These are phyloP conservation scores for Aegilops sharonensis DNA, from an alignment of 176 grass and related monocot genomes.

Conservation along the genomic window DNA sequence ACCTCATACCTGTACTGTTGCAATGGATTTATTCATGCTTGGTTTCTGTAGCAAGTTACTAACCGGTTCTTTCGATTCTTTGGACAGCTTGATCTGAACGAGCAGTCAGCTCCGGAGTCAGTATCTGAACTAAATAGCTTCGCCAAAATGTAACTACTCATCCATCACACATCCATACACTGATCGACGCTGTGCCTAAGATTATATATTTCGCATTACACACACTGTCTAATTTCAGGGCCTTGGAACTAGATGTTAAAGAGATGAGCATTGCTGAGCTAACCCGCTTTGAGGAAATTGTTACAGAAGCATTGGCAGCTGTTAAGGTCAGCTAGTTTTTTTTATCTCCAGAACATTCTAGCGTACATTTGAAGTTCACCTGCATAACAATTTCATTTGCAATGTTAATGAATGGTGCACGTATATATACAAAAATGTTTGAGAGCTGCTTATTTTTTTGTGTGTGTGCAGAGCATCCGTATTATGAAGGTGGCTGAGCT, in stretches of 20 bases:
- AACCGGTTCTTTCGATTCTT: background rate
- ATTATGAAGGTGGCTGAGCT: conserved; percentile 8
- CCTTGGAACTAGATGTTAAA: conserved; percentile 20
- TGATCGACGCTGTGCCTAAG: background rate
- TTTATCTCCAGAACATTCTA: background rate
- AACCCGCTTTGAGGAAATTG: conserved; percentile 25
- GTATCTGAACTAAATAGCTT: conserved; percentile 23
- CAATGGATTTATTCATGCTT: background rate
- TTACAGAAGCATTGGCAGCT: conserved; percentile 18
- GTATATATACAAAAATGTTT: background rate
- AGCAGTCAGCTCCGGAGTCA: background rate
- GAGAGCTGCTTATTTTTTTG: background rate
- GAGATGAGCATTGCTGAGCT: conserved; percentile 12
- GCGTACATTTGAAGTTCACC: background rate
- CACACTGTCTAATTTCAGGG: conserved; percentile 28
- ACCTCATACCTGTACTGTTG: background rate
- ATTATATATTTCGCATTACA: background rate
- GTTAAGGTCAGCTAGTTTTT: conserved; percentile 26
- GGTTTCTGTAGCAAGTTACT: background rate
- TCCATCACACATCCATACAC: background rate
- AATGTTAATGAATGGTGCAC: background rate
- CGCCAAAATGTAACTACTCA: conserved; percentile 27
- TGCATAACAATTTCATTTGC: background rate
- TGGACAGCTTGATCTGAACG: conserved; percentile 26
- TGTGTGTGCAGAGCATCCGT: conserved; percentile 18